Percentiles rank a stretch among this genome's conserved stretches.
These are phyloP conservation scores for Picochlorum sp. DNA, from an alignment of 139 green algal species.

Conservation along the genomic window DNA sequence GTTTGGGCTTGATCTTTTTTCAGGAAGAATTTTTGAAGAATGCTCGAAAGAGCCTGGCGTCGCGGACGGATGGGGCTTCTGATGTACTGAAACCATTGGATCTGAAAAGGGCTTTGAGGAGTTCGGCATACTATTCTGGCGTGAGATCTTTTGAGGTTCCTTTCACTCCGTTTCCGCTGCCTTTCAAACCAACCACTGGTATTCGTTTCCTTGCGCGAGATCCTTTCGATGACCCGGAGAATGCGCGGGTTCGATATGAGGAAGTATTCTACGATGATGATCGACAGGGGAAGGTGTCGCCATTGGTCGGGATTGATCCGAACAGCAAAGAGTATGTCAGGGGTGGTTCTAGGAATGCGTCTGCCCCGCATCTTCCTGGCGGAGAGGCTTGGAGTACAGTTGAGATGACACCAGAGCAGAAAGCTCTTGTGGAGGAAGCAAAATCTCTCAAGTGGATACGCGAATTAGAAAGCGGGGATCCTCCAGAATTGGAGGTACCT, in stretches of 20 bases:
- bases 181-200: no score
- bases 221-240: background rate
- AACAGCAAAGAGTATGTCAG: background rate
- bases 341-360: background rate
- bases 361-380: slow-evolving; percentile 55
- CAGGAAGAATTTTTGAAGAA: no score
- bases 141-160: no score
- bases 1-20: no score
- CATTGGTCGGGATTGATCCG: background rate
- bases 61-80: no score
- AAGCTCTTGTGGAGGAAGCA: slow-evolving; percentile 26
- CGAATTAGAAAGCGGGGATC: slow-evolving; percentile 25
- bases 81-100: no score
- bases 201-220: no score
- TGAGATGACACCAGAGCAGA: slow-evolving; percentile 28
- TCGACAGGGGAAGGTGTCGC: background rate
- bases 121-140: no score
- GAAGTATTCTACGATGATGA: background rate
- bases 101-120: no score
- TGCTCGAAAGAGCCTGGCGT: no score
- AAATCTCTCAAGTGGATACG: slow-evolving; percentile 40
- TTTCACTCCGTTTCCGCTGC: no score
- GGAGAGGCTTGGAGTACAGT: slow-evolving; percentile 7
- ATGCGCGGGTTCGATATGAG: background rate
- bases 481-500: slow-evolving; percentile 41